Base-by-base conservation (phyloP, 345 rosid species). In the Jatropha curcas region DNA sequence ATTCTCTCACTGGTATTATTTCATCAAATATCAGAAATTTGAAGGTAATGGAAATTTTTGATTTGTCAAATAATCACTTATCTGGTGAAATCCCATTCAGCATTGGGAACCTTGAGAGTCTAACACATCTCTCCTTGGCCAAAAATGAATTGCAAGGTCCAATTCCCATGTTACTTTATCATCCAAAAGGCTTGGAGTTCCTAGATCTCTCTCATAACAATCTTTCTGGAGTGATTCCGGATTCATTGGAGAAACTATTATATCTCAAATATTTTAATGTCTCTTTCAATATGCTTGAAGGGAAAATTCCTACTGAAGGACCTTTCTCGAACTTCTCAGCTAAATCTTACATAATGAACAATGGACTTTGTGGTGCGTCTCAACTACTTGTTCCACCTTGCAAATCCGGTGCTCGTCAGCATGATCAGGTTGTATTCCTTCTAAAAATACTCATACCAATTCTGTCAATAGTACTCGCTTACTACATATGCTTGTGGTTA, bases 221-320 rank as follows among this genome's bases (percentile, higher is more conserved):
- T 24, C 48, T 72, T 5, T 72, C 76, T 13, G 60, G 76, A 16
- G 30, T 5, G 6, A 72, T 63, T 51, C 76, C 76, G 17, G 51
- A 35, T 25, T 51, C 62, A 8, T 39, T 72, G 0, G 61, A 72
- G 34, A 25, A 50, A 52, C n/a, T 63, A 5, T 17, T 2, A 33
- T 24, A 63, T 46, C 53, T 72, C 10, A 22, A 33, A 13, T 24
- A 35, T 30, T 72, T 72, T 1, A 63, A 72, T 27, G 48, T 52
- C 48, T 72, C 62, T 19, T 62, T 9, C 37, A 72, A 72, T 53
- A 16, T 4, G 37, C 9, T 72, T 14, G 34, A 52, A 33, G 76
- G 76, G 63, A 60, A 72, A 33, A 72, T 72, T 46, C 76, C 76
- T 1, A 34, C 1, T 25, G 61, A 48, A 34, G 62, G 76, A 34